Evolutionary conservation across 2,329 filamentous ascomycete genomes (phyloP), one percentile per base, ranked within the genome.

Genomic region (Penicillium griseofulvum): DNA sequence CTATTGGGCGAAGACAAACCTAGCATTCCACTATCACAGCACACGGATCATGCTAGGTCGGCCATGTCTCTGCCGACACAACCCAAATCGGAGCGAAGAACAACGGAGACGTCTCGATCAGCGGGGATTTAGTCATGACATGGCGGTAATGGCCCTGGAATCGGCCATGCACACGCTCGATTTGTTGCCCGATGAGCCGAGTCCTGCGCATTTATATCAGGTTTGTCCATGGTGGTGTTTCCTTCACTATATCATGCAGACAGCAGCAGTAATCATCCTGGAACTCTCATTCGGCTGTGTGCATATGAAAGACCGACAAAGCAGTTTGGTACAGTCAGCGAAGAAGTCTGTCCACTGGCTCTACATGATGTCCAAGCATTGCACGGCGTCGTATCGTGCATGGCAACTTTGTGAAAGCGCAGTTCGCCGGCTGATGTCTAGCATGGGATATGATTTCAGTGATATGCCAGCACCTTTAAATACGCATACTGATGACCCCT

Each of bases 201-300:
- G 72, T 44, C 49, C 65, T 5, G 57, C 64, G 5, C 69, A 68
- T 43, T 50, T 76, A 5, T 68, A 70, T 43, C 60, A 59, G 16
- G 56, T 70, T 8, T 65, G 67, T 1, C 72, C 74, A 17, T 78
- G 75, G 75, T 76, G 72, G 71, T 72, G 65, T 55, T 59, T 75
- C 17, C 59, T 77, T 29, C 74, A 77, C 52, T 73, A 71, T 56
- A 55, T 77, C 16, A 73, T 76, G 58, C 76, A 78, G 58, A 63
- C 72, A 29, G 60, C 65, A 10, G 70, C 69, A 6, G 65, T 76
- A 12, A 63, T 75, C 24, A 68, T 75, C 33, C 65, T 74, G 28
- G 72, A 75, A 56, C 58, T 75, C 14, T 68, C 72, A 1, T 73
- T 74, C 44, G 60, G 62, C 19, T 64, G 64, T 46, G 64, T 72